Percentiles rank a stretch among this genome's conserved stretches.
These are phyloP conservation scores for Alliaria petiolata DNA, from an alignment of 345 rosid genomes.

Conservation along the genomic window DNA sequence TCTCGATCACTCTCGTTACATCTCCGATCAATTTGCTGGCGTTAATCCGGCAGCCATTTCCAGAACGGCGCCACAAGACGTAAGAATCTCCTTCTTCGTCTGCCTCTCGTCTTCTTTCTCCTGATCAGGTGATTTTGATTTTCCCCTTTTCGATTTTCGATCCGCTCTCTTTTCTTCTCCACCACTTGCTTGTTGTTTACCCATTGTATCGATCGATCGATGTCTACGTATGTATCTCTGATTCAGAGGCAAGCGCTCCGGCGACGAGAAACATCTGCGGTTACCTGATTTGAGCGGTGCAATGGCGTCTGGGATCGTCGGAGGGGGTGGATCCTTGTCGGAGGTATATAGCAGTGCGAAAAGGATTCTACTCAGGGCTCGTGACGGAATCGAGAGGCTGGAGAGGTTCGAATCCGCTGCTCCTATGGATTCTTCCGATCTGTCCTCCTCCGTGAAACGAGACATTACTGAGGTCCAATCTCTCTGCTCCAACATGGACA, in stretches of 20 bases:
- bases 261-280: background rate
- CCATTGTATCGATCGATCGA: background rate
- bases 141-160: background rate
- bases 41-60: background rate
- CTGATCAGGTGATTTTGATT: constrained; percentile 1
- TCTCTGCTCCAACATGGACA: constrained; percentile 76
- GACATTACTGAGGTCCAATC: constrained; percentile 74
- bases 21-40: background rate
- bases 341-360: constrained; percentile 59
- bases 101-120: background rate
- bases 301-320: constrained; percentile 30
- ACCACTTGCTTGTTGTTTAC: background rate
- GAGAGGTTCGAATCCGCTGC: constrained; percentile 66
- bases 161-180: background rate
- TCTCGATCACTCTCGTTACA: background rate
- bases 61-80: background rate
- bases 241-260: background rate
- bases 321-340: constrained; percentile 70
- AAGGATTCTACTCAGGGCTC: constrained; percentile 55
- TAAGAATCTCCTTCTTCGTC: background rate
- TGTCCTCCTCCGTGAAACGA: constrained; percentile 59
- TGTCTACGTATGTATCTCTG: background rate
- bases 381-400: constrained; percentile 83
- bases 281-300: background rate
- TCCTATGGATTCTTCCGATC: constrained; percentile 65